phyloP scores from a whole-genome alignment of 129 eudicot genomes.

The Artemisia argyi region DNA sequence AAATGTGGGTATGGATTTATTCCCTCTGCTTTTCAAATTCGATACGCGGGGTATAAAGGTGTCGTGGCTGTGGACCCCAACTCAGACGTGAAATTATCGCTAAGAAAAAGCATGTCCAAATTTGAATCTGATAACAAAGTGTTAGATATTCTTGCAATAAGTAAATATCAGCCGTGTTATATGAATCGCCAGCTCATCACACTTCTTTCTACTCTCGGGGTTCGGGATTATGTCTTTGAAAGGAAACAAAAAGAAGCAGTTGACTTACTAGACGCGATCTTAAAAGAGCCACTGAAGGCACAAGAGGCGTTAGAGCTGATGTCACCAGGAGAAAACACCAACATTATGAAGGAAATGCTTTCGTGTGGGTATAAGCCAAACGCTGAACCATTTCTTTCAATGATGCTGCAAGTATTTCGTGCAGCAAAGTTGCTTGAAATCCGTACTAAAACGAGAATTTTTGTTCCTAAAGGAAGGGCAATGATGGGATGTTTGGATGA shows the following conservation, averaged over 20 bases:
- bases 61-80: slow-evolving; percentile 78
- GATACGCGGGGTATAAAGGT: slow-evolving; percentile 85
- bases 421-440: slow-evolving; percentile 71
- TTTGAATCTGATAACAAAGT: slow-evolving; percentile 58
- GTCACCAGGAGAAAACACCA: slow-evolving; percentile 84
- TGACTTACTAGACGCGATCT: slow-evolving; percentile 52
- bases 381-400: slow-evolving; percentile 77
- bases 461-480: slow-evolving; percentile 57
- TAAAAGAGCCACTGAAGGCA: slow-evolving; percentile 61
- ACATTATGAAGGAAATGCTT: slow-evolving; percentile 73
- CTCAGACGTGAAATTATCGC: slow-evolving; percentile 53
- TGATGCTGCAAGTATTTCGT: slow-evolving; percentile 87
- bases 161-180: slow-evolving; percentile 81
- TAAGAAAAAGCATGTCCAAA: slow-evolving; percentile 75
- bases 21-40: slow-evolving; percentile 80
- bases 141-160: slow-evolving; percentile 60
- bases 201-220: slow-evolving; percentile 79
- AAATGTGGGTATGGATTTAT: slow-evolving; percentile 57
- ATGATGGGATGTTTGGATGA: slow-evolving; percentile 97
- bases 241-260: slow-evolving; percentile 76
- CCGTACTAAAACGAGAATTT: slow-evolving; percentile 63
- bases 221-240: slow-evolving; percentile 53
- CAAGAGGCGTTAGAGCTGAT: slow-evolving; percentile 71
- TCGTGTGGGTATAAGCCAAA: slow-evolving; percentile 82
- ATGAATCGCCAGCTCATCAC: slow-evolving; percentile 76